phyloP scores from a whole-genome alignment of 768 basidiomycete genomes.

The Mycena olivaceomarginata region DNA sequence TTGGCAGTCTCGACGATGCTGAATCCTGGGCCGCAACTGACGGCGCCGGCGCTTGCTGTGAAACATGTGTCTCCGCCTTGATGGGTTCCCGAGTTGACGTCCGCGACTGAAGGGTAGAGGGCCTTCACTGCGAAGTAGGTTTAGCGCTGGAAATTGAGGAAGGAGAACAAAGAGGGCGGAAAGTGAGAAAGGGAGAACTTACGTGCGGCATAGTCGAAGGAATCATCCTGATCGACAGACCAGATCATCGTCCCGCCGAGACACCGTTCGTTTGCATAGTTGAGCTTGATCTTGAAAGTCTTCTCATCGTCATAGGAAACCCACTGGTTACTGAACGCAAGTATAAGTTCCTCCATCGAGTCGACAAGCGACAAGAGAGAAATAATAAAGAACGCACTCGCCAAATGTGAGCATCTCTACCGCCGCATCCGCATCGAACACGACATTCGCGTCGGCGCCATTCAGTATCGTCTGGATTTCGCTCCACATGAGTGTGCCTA shows the following conservation, averaged over 20 bases:
- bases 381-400: conserved; percentile 8
- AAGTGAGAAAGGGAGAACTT: conserved; percentile 4
- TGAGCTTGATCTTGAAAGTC: conserved; percentile 17
- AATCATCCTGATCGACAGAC: conserved; percentile 24
- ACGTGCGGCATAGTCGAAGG: conserved; percentile 5
- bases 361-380: conserved; percentile 1
- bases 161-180: conserved; percentile 8
- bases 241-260: conserved; percentile 29
- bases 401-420: neutral
- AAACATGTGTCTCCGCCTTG: conserved; percentile 11
- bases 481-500: neutral
- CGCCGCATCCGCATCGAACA: neutral
- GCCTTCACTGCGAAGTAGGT: conserved; percentile 12
- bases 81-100: conserved; percentile 4
- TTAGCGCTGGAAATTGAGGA: conserved; percentile 2
- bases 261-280: conserved; percentile 11
- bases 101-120: conserved; percentile 10
- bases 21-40: conserved; percentile 12
- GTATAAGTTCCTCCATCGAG: conserved; percentile 12
- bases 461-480: neutral
- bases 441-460: neutral
- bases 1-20: conserved; percentile 17
- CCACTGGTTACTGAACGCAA: conserved; percentile 6
- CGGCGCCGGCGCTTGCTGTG: neutral
- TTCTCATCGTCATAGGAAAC: conserved; percentile 16